Evolutionary conservation across 2,329 filamentous ascomycete genomes (phyloP), one percentile per base, ranked within the genome.

Genomic region (Neofusicoccum parvum): DNA sequence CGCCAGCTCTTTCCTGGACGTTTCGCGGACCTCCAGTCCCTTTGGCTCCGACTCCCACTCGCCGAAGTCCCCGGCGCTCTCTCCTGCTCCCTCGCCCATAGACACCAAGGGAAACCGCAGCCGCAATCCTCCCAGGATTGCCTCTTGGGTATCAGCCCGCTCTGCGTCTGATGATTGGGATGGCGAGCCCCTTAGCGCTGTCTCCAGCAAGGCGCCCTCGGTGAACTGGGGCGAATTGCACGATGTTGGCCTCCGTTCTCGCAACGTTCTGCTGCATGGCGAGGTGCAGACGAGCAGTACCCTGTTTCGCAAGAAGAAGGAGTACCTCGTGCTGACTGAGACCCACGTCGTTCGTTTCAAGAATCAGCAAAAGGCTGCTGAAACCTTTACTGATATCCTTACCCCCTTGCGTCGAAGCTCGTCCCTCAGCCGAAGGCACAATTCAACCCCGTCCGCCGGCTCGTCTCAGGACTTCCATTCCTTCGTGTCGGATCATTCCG

Each of bases 251-350:
- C 43, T 70, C 23, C 72, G 71, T 65, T 71, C 70, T 43, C 71
- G 73, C 62, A 72, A 80, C 36, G 86, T 91, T 20, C 76, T 90
- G 43, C 84, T 88, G 68, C 86, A 90, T 78, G 89, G 89, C 43
- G 89, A 90, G 72, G 86, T 91, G 15, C 88, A 91, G 76, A 90
- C 87, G 12, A 87, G 87, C 56, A 88, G 86, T 65, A 86, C 86
- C 67, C 86, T 91, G 82, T 90, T 91, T 77, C 82, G 88, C 73
- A 90, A 90, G 78, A 90, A 88, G 79, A 89, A 85, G 76, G 88
- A 91, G 74, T 92, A 90, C 71, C 79, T 92, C 64, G 89, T 91
- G 14, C 79, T 92, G 69, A 92, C 88, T 6, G 89, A 91, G 69
- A 86, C 84, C 5, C 87, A 91, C 74, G 78, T 92, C 64, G 78